Evolutionary conservation across 371 early-diverging fungal genomes (phyloP).

Genomic region (Saksenaea vasiformis): DNA sequence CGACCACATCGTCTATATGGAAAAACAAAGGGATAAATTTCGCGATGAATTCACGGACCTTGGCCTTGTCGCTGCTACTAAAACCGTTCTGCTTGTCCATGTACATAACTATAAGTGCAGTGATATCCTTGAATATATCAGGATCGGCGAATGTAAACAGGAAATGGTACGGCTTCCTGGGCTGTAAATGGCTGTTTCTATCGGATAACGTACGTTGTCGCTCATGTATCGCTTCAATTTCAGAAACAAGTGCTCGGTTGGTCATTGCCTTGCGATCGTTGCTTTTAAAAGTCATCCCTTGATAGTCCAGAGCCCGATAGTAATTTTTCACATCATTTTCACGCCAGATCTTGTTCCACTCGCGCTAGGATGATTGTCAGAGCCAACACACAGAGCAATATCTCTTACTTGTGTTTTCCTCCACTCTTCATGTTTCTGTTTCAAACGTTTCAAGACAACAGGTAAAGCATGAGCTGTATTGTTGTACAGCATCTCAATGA

Average conservation of each 20-base stretch:
- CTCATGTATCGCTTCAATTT: conserved; percentile 70
- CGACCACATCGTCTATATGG: conserved; percentile 48
- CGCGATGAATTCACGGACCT: conserved; percentile 69
- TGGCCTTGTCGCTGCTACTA: conserved; percentile 61
- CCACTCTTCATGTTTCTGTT: conserved; percentile 99
- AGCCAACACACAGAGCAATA: no score
- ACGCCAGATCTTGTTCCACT: conserved; percentile 97
- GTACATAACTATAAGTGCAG: conserved; percentile 54
- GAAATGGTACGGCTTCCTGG: conserved; percentile 57
- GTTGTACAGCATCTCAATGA: conserved; percentile 90
- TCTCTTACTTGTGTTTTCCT: conserved; percentile 51
- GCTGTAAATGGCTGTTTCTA: background rate
- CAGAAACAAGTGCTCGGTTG: conserved; percentile 72
- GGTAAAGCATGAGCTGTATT: conserved; percentile 95
- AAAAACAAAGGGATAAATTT: conserved; percentile 75
- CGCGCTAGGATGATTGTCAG: conserved; percentile 53
- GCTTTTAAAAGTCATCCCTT: conserved; percentile 85
- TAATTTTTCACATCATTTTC: conserved; percentile 92
- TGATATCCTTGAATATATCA: conserved; percentile 64
- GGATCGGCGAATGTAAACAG: conserved; percentile 62
- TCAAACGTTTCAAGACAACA: conserved; percentile 92
- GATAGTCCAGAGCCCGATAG: conserved; percentile 96
- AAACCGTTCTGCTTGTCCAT: conserved; percentile 58
- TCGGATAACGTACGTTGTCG: background rate
- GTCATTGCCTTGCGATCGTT: conserved; percentile 83